These are phyloP conservation scores for Penicillium bialowiezense DNA, from an alignment of 495 filamentous ascomycete species.

Conservation along the genomic window DNA sequence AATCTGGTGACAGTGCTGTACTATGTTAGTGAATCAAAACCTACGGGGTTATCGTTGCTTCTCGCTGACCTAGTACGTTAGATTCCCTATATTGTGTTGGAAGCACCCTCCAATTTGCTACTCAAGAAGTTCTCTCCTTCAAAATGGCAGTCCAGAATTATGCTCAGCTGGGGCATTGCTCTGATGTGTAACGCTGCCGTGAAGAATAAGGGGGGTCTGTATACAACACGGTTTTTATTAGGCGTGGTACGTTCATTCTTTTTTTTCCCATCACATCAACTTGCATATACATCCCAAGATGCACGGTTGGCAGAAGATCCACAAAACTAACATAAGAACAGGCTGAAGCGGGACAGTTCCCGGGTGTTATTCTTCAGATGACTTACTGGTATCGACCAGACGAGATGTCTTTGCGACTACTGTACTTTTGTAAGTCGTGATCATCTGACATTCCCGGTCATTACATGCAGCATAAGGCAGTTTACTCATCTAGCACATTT, in stretches of 20 bases:
- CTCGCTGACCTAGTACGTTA: conserved; percentile 12
- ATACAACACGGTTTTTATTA: conserved; percentile 32
- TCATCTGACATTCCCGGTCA: too few relatives aligned
- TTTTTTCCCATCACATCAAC: too few relatives aligned
- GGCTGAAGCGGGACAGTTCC: conserved; percentile 38
- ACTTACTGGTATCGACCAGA: conserved; percentile 38
- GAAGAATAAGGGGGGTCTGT: conserved; percentile 28
- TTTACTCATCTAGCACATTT: conserved; percentile 17
- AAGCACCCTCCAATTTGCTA: conserved; percentile 37
- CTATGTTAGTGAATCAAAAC: conserved; percentile 15
- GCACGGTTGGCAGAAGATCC: not conserved
- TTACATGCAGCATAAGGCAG: too few relatives aligned
- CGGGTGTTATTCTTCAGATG: conserved; percentile 34
- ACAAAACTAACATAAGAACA: not conserved
- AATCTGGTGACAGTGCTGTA: conserved; percentile 28
- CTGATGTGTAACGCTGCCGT: conserved; percentile 34
- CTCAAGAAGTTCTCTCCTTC: conserved; percentile 32
- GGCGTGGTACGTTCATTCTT: conserved; percentile 26
- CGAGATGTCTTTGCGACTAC: conserved; percentile 28
- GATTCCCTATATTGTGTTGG: conserved; percentile 45
- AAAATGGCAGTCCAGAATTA: conserved; percentile 35
- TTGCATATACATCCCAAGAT: not conserved
- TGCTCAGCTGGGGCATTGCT: conserved; percentile 35
- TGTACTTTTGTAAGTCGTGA: conserved; percentile 13
- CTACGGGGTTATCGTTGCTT: not conserved